Evolutionary conservation across 164 flowering plant genomes (phyloP), one percentile per base, ranked within the genome.

Genomic region (Tetracentron sinense): DNA sequence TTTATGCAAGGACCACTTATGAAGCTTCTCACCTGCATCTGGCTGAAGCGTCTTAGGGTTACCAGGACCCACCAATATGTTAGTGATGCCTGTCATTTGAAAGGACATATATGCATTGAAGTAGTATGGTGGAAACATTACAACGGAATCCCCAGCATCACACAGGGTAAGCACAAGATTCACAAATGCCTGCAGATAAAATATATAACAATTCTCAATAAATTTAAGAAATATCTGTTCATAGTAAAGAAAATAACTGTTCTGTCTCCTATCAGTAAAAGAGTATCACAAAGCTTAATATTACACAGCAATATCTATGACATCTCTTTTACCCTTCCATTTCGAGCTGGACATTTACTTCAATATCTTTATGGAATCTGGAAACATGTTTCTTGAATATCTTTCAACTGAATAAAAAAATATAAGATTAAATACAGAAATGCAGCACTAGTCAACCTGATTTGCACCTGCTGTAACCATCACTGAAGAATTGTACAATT

Each of bases 391-490:
- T n/a, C n/a, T n/a, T n/a, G n/a, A n/a, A n/a, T n/a, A n/a, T n/a
- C n/a, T n/a, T n/a, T n/a, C n/a, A n/a, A n/a, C n/a, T n/a, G n/a
- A n/a, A n/a, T n/a, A n/a, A n/a, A n/a, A n/a, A n/a, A n/a, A 31
- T 22, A n/a, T 15, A 14, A 14, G 5, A 3, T 53, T n/a, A n/a
- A n/a, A 17, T 8, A n/a, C 14, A 22, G 17, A 33, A 42, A 56
- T n/a, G 54, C 1, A 27, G 21, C 26, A 59, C 22, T 15, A 11
- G 7, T 60, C 63, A 95, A n/a, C 99, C 98, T 95, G 99, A 79
- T 95, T 95, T 60, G 99, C 97, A 61, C 99, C 99, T 62, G 98
- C 92, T 70, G 99, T 95, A 62, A 95, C 95, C 95, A 95, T 92
- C 67, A 95, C 86, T 7, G 97, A 84, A 42, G 97, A 92, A 57